Base-by-base conservation (phyloP, 352 stramenopile genomes). In the Globisporangium recalcitrans region DNA sequence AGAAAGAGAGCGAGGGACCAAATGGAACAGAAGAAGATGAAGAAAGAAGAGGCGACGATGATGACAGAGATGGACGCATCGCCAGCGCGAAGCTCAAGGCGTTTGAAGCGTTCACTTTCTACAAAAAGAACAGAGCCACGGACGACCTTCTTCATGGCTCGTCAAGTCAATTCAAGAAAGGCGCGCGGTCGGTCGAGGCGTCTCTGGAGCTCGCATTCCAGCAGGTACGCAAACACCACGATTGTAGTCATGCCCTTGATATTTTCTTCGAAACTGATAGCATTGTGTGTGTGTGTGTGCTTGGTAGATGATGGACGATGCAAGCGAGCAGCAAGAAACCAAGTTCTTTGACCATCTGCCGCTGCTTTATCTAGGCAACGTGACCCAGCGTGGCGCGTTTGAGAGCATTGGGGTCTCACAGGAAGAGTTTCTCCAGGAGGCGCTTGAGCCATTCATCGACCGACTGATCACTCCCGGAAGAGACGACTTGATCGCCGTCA, bases 401-500 rank as follows among this genome's bases (percentile, higher is more conserved):
- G 49, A 67, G 10, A 71, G 75, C 13, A 38, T 77, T 24, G 53
- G 55, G 22, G 67, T 72, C 32, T 75, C 70, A 10, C 56, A 62
- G 48, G 71, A 84, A 44, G 78, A 81, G n/a, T 36, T 54, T 10
- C 73, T 93, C 1, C 73, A 88, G 3, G 62, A 70, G 19, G 74
- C 69, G 1, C 49, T 91, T 36, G 70, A 69, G 11, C 34, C 78
- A 1, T 90, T 95, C 22, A 57, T 81, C 1, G 80, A 90, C 38
- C 74, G 82, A 3, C 59, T 95, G 21, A 72, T 68, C 32, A 75
- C 73, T 0, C 77, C 83, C 0, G 72, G 70, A 1, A 75, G 79
- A 27, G 83, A 93, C 58, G 81, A 91, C 13, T 64, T 93, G 14
- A 73, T 88, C 24, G 72, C 77, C 6, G 70, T 85, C 19, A 74